These are phyloP conservation scores for Allomyces macrogynus DNA, from an alignment of 192 early-diverging fungal species.

Conservation along the genomic window DNA sequence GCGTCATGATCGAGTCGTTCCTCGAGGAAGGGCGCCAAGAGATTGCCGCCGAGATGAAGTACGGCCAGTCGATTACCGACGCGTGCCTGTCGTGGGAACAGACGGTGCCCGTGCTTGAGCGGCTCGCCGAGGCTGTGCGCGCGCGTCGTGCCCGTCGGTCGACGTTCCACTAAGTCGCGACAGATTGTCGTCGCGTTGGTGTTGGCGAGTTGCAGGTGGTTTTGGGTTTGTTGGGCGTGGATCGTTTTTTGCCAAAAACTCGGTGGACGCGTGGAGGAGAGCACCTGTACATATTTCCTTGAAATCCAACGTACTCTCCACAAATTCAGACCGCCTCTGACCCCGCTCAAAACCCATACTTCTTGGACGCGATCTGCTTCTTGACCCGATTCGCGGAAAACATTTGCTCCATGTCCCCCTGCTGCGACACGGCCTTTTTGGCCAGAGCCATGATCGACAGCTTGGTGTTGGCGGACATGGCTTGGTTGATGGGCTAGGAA, in stretches of 20 bases:
- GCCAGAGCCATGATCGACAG: neutral
- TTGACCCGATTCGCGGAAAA: neutral
- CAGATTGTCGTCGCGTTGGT: neutral
- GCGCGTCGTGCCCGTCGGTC: slow-evolving; percentile 27
- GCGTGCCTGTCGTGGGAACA: slow-evolving; percentile 2
- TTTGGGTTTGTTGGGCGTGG: too few relatives aligned
- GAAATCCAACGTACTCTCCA: too few relatives aligned
- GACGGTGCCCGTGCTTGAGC: slow-evolving; percentile 51
- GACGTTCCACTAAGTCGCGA: neutral
- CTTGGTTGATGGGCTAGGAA: neutral
- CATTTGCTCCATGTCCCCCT: neutral
- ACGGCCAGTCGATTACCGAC: neutral
- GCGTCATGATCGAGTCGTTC: slow-evolving; percentile 92
- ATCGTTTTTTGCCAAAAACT: too few relatives aligned
- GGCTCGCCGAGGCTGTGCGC: slow-evolving; percentile 51
- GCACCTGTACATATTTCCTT: too few relatives aligned
- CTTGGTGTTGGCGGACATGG: neutral
- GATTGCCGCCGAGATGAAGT: slow-evolving; percentile 1
- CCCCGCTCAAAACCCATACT: neutral
- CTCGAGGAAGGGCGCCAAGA: slow-evolving; percentile 60
- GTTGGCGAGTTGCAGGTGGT: neutral
- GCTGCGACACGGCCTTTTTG: neutral
- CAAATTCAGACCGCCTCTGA: too few relatives aligned
- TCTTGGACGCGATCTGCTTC: neutral
- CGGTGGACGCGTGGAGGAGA: too few relatives aligned